Conservation (phyloP, 495 filamentous ascomycete species). For the Neurospora sp. region DNA sequence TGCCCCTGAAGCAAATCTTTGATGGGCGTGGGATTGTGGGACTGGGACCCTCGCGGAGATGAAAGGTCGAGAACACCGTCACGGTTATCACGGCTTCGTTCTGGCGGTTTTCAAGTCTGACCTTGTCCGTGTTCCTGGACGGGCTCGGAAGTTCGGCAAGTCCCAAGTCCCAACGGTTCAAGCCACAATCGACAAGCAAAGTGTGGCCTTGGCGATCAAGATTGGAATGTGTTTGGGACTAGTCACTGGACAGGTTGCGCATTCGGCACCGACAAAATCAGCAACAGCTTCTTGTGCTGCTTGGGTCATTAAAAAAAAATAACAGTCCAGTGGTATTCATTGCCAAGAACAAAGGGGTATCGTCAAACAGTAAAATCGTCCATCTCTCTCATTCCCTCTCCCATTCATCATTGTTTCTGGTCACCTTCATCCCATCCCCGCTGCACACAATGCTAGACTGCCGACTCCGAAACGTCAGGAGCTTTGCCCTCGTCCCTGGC, state of each 20-base stretch:
- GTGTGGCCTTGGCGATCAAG: background rate
- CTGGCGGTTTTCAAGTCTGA: background rate
- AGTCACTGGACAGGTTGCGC: too few species aligned
- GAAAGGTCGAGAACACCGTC: background rate
- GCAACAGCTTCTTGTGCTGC: background rate
- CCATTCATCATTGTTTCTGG: background rate
- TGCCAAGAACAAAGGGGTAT: background rate
- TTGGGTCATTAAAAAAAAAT: background rate
- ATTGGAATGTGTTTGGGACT: background rate
- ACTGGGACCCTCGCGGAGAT: background rate
- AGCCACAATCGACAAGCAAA: background rate
- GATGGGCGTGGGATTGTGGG: background rate
- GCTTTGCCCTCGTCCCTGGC: background rate
- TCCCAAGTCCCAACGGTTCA: background rate
- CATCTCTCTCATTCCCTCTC: background rate
- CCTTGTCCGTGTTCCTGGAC: background rate
- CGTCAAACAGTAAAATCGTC: background rate
- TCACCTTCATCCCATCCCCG: background rate
- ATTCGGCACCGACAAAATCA: background rate
- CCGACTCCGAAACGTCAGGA: background rate
- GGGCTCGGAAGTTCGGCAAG: background rate
- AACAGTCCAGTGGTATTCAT: background rate
- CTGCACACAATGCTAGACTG: background rate
- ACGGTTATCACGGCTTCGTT: background rate
- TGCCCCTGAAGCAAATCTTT: background rate